phyloP scores from a whole-genome alignment of 768 basidiomycete species.

The Lactarius indigo region DNA sequence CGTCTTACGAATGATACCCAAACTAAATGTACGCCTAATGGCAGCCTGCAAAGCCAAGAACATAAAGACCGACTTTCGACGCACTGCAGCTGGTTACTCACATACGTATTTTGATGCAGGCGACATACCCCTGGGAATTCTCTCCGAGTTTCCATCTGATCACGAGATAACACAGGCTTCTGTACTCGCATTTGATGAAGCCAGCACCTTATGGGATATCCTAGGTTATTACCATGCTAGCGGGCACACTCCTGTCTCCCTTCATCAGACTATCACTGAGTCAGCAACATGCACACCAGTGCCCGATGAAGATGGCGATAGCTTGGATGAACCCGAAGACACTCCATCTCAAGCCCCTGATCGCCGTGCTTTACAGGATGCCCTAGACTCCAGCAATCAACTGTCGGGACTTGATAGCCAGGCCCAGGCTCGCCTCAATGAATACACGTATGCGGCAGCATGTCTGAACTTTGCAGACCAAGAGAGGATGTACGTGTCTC shows the following conservation, averaged over 20 bases:
- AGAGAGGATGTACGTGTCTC: background rate
- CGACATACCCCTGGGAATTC: slow-evolving; percentile 7
- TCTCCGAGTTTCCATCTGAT: background rate
- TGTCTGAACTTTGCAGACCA: background rate
- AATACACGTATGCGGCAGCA: background rate
- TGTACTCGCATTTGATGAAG: background rate
- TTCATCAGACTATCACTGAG: no score
- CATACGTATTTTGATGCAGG: slow-evolving; percentile 27
- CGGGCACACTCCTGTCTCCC: no score
- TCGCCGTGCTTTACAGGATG: background rate
- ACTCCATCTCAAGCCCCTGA: background rate
- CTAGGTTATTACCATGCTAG: background rate
- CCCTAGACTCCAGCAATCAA: background rate
- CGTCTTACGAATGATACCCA: slow-evolving; percentile 26
- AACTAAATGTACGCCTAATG: slow-evolving; percentile 25
- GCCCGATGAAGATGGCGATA: no score
- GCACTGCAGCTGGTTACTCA: slow-evolving; percentile 26
- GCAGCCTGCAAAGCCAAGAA: slow-evolving; percentile 18
- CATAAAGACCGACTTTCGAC: slow-evolving; percentile 16
- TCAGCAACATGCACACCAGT: no score
- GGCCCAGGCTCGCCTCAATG: background rate
- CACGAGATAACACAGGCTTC: background rate
- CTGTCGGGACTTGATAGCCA: background rate
- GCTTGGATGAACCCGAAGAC: background rate
- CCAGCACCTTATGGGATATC: background rate